Evolutionary conservation across 2,329 filamentous ascomycete species (phyloP).

Genomic region (Scedosporium aurantiacum): DNA sequence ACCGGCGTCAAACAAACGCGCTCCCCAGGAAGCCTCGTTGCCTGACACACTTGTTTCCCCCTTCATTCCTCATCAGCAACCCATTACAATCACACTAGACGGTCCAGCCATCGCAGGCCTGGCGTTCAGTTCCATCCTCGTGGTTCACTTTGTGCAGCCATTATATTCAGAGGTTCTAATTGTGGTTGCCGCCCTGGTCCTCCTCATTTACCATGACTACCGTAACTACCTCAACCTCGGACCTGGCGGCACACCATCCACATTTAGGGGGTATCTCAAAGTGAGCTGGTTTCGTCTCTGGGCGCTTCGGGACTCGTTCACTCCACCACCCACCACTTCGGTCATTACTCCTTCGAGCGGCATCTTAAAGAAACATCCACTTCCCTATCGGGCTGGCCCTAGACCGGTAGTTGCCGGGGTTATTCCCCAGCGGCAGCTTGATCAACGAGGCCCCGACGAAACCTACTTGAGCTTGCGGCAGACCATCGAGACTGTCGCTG

Average conservation of each 20-base stretch:
- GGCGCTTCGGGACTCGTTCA: constrained; percentile 60
- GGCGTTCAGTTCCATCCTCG: constrained; percentile 34
- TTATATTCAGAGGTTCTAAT: constrained; percentile 38
- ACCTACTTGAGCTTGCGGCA: constrained; percentile 45
- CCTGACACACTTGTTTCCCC: neutral
- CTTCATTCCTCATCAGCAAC: constrained; percentile 24
- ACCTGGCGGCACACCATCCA: constrained; percentile 69
- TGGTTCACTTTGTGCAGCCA: constrained; percentile 40
- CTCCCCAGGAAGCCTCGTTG: neutral
- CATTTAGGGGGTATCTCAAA: constrained; percentile 59
- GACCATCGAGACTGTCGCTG: constrained; percentile 40
- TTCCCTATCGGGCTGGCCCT: constrained; percentile 51
- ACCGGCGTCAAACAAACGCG: neutral
- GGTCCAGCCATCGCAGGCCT: constrained; percentile 34
- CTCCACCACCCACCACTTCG: constrained; percentile 33
- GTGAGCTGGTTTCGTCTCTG: constrained; percentile 64
- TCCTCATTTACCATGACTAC: constrained; percentile 60
- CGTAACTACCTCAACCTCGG: constrained; percentile 65
- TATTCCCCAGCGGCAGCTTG: constrained; percentile 68
- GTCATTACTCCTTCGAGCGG: constrained; percentile 41
- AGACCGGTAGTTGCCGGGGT: constrained; percentile 63
- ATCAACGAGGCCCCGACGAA: constrained; percentile 46
- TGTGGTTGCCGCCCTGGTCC: constrained; percentile 32
- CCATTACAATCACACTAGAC: constrained; percentile 42
- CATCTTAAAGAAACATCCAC: constrained; percentile 37